These are phyloP conservation scores for Cucurbita argyrosperma DNA, from an alignment of 306 rosid genomes.

Conservation along the genomic window DNA sequence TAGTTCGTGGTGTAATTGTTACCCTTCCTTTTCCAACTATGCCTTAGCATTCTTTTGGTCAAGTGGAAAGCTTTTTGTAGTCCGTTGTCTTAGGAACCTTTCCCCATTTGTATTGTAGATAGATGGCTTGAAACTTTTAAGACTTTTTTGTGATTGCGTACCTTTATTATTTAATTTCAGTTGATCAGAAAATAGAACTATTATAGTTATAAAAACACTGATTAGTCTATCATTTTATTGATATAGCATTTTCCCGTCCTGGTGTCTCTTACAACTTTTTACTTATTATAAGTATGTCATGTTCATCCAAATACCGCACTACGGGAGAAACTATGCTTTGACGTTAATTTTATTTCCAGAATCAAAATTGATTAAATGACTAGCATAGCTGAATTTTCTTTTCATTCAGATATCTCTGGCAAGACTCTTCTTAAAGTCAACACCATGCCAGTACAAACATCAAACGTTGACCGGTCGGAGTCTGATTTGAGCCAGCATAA, in stretches of 20 bases:
- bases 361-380: background rate
- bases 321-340: background rate
- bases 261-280: background rate
- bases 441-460: constrained; percentile 39
- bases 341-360: background rate
- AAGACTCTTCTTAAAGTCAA: constrained; percentile 31
- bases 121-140: no score
- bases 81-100: no score
- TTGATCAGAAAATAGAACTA: no score
- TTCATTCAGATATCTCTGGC: constrained; percentile 35
- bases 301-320: background rate
- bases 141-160: no score
- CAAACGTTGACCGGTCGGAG: constrained; percentile 22
- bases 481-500: constrained; percentile 30
- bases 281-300: background rate
- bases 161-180: no score
- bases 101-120: no score
- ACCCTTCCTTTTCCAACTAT: no score
- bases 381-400: background rate
- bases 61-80: no score
- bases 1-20: no score
- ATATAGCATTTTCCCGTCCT: background rate
- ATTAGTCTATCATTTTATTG: background rate
- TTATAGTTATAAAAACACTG: background rate
- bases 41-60: no score